Evolutionary conservation across 805 yeast genomes (phyloP), one percentile per base, ranked within the genome.

Genomic region (Candida ovalis): DNA sequence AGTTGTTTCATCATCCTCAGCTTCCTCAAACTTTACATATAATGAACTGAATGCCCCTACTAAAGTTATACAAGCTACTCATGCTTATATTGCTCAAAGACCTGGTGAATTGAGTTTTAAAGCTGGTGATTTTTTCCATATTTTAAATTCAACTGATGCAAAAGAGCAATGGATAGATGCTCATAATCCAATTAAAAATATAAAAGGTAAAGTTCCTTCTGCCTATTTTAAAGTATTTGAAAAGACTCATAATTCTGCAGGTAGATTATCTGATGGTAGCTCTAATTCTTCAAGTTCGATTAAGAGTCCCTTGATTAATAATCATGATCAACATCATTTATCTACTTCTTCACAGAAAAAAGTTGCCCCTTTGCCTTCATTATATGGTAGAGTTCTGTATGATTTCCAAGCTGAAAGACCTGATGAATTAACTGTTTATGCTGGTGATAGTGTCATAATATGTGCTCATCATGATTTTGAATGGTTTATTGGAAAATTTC

Each of bases 401-500:
- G 96, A 88, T 59, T 94, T 94, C 67, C 76, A 73, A 51, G 97
- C 98, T 5, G 90, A 86, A 58, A 66, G 82, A 45, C 74, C 75
- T 5, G 99, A 95, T 69, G 99, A 94, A 68, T 75, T 94, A 54
- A 84, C 85, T 53, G 88, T 92, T 2, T 62, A 67, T 25, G 87
- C 87, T 1, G 97, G 97, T 35, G 99, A 94, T 59, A 85, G 87
- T 58, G 77, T 94, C 52, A 87, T 91, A 27, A 81, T 95, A 12
- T 92, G 97, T 68, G 99, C 99, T 2, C 97, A 92, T 67, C 96
- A 92, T 62, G 90, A 89, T 47, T 86, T 75, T 55, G 99, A 95
- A 69, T 94, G 99, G 99, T 91, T 90, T 59, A 94, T 94, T 50
- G 98, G 97, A 4, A 94, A 94, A 65, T 97, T 97, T 13, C 87